phyloP scores from a whole-genome alignment of 768 basidiomycete genomes.

The Phaeotremella fagi region DNA sequence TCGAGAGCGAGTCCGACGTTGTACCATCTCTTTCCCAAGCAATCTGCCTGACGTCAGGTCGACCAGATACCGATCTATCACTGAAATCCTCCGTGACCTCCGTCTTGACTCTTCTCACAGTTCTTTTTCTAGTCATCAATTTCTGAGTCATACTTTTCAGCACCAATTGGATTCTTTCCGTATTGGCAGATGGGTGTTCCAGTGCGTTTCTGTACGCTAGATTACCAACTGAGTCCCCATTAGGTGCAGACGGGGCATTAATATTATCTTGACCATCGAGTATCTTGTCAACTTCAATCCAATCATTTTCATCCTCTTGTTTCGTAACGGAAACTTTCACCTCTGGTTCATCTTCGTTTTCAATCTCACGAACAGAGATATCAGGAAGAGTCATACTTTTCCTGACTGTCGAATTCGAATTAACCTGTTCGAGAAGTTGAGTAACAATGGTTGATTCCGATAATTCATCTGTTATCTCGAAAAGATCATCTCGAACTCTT shows the following conservation, averaged over 20 bases:
- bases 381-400: conserved; percentile 6
- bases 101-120: conserved; percentile 22
- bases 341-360: conserved; percentile 8
- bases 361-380: conserved; percentile 1
- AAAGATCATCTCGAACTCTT: conserved; percentile 12
- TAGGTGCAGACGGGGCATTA: conserved; percentile 9
- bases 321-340: background rate
- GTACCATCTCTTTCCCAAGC: conserved; percentile 2
- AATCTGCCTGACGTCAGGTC: conserved; percentile 7
- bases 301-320: conserved; percentile 32
- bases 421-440: conserved; percentile 8
- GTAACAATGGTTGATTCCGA: conserved; percentile 29
- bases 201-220: conserved; percentile 30
- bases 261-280: background rate
- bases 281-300: conserved; percentile 40
- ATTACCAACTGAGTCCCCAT: conserved; percentile 13
- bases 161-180: conserved; percentile 38
- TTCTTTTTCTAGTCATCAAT: conserved; percentile 39
- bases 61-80: background rate
- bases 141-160: conserved; percentile 46
- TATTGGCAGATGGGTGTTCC: conserved; percentile 33
- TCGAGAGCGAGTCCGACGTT: background rate
- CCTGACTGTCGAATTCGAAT: background rate
- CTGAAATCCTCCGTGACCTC: conserved; percentile 1
- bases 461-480: conserved; percentile 39